These are phyloP conservation scores for Tulasnella sp. DNA, from an alignment of 768 basidiomycete species.

Conservation along the genomic window DNA sequence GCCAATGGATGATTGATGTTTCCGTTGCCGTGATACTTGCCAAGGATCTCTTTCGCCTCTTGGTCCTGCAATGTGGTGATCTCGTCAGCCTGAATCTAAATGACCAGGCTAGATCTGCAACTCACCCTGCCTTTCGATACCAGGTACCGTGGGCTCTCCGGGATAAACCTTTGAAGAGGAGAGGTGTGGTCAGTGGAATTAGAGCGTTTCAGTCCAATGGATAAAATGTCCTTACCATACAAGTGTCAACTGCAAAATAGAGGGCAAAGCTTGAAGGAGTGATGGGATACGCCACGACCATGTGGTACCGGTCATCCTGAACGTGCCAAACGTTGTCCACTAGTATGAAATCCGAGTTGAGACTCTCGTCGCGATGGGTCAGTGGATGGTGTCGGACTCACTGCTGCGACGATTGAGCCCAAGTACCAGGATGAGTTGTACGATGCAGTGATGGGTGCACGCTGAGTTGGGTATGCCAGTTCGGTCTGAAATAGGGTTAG, in stretches of 20 bases:
- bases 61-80: conserved; percentile 33
- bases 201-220: not conserved
- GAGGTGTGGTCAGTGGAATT: not conserved
- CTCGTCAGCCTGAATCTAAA: not conserved
- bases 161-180: conserved; percentile 2
- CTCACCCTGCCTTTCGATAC: conserved; percentile 35
- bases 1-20: conserved; percentile 50
- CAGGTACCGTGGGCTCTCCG: conserved; percentile 42
- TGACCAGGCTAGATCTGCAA: not conserved
- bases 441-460: conserved; percentile 15
- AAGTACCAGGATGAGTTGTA: conserved; percentile 71
- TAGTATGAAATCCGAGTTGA: not conserved
- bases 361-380: not conserved
- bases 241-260: conserved; percentile 43
- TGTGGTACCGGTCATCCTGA: conserved; percentile 26
- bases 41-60: conserved; percentile 49
- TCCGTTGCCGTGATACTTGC: conserved; percentile 62
- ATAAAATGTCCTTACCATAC: conserved; percentile 33
- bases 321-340: conserved; percentile 40
- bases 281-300: conserved; percentile 38
- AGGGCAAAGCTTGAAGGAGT: conserved; percentile 49
- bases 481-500: not conserved
- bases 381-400: not conserved
- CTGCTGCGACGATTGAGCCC: conserved; percentile 43
- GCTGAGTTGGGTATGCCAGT: conserved; percentile 60